Evolutionary conservation across 225 moss, liverwort and hornwort species (phyloP), one percentile per base, ranked within the genome.

Genomic region (Pseudoscleropodium purum): DNA sequence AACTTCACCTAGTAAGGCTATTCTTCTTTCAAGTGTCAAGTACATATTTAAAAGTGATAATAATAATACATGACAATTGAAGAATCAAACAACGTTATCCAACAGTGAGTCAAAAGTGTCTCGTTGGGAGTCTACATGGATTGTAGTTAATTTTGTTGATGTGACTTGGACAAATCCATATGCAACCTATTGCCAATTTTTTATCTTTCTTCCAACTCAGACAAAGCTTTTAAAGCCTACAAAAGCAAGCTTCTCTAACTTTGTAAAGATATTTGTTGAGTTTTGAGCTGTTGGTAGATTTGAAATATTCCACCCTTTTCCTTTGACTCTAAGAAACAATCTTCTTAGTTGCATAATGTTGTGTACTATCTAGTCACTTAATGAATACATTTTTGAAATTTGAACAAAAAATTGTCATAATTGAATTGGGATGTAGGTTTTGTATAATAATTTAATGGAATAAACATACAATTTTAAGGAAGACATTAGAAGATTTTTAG

Each of bases 261-360:
- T 51, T 51, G 20, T 13, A 33, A 51, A 7, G 2, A 2, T 4
- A 33, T 49, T 33, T 75, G 33, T 51, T 75, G 75, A 51, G 13
- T 49, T 19, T 76, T 76, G 51, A 76, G 8, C 20, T 76, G 20
- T 3, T 20, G 20, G 49, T 75, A 13, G 31, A 33, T 0, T 33
- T 33, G 19, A 33, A 76, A 14, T 36, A 15, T 24, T 77, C 1
- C 0, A 0, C 6, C 14, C 2, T 5, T 52, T 21, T 77, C 2
- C 1, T 77, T 51, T 36, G 21, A 21, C 21, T 51, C 2, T 36
- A 11, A 5, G 14, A 9, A 24, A 36, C 6, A 54, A 9, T 5
- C 8, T 9, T 0, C 24, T 54, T 11, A 54, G 24, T 14, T 36
- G 36, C 1, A 0, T 23, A 52, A 23, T 23, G 7, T 52, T 52